Base-by-base conservation (phyloP, 2,329 filamentous ascomycete species). In the Epichloe sp. region DNA sequence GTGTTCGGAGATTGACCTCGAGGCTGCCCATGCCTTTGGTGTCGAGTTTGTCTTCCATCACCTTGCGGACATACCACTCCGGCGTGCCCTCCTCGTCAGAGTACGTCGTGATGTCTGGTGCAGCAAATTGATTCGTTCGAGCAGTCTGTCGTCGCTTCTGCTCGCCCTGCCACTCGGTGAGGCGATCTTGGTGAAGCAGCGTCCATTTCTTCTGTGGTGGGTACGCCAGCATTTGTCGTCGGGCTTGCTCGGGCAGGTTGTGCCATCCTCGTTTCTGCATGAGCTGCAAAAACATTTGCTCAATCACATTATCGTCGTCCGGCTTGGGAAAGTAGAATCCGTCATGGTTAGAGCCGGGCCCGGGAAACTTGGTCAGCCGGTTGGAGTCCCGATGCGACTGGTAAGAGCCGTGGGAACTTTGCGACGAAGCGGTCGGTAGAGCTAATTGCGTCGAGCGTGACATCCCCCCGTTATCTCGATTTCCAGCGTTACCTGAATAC, bases 181-280 rank as follows among this genome's bases (percentile, higher is more conserved):
- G 75, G 55, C 88, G 85, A 70, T 98, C 93, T 69, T 98, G 91
- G 65, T 97, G 86, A 48, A 98, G 86, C 53, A 98, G 73, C 1
- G 89, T 96, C 93, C 93, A 98, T 70, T 97, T 98, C 75, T 97
- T 97, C 57, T 83, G 80, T 8, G 93, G 80, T 14, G 90, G 88
- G 65, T 98, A 97, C 38, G 89, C 89, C 69, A 93, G 80, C 91
- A 98, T 97, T 72, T 97, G 93, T 55, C 91, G 79, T 59, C 86
- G 82, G 34, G 93, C 93, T 71, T 95, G 88, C 63, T 98, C 93
- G 5, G 93, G 93, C 57, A 98, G 73, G 67, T 94, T 94, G 71
- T 95, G 93, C 88, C 90, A 97, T 57, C 91, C 93, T 70, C 93
- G 82, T 71, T 96, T 96, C 63, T 95, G 87, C 93, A 98, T 97